These are phyloP conservation scores for Metschnikowia cerradonensis DNA, from an alignment of 805 yeast genomes.

Conservation along the genomic window DNA sequence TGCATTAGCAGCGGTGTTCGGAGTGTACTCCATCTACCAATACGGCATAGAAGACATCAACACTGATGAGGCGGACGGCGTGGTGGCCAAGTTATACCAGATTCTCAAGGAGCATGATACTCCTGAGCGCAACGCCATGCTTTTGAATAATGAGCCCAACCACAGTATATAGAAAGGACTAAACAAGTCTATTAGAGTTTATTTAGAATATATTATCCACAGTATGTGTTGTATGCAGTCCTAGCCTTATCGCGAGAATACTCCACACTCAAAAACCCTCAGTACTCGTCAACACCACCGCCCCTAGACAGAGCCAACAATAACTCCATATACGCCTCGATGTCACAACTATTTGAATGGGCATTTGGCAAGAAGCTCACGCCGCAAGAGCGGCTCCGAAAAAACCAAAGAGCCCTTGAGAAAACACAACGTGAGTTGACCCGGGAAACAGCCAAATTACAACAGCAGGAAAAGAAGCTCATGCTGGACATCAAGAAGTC, in stretches of 20 bases:
- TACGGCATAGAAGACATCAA: conserved; percentile 65
- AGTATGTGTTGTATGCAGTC: conserved; percentile 1
- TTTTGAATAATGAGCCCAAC: conserved; percentile 1
- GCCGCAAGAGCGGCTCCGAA: conserved; percentile 91
- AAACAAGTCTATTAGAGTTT: no score
- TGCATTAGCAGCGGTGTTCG: conserved; percentile 53
- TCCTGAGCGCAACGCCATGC: conserved; percentile 14
- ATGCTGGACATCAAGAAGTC: conserved; percentile 82
- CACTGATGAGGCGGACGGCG: conserved; percentile 44
- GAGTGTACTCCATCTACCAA: conserved; percentile 53
- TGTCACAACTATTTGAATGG: conserved; percentile 66
- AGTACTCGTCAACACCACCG: no score
- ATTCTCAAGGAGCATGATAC: conserved; percentile 27
- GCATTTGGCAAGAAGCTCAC: conserved; percentile 90
- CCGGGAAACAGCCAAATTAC: conserved; percentile 80
- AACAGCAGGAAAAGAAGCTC: conserved; percentile 87
- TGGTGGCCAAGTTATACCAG: conserved; percentile 32
- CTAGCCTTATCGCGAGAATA: conserved; percentile 7
- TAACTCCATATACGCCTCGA: not conserved
- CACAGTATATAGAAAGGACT: not conserved
- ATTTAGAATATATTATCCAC: no score
- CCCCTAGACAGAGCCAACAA: no score
- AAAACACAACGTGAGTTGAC: conserved; percentile 91
- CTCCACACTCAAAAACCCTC: not conserved
- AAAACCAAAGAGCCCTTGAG: conserved; percentile 92